A percentile compares a stretch with the other conserved stretches of the same genome.
These are phyloP conservation scores for Calocybe gambosa DNA, from an alignment of 1,284 basidiomycete genomes.

Conservation along the genomic window DNA sequence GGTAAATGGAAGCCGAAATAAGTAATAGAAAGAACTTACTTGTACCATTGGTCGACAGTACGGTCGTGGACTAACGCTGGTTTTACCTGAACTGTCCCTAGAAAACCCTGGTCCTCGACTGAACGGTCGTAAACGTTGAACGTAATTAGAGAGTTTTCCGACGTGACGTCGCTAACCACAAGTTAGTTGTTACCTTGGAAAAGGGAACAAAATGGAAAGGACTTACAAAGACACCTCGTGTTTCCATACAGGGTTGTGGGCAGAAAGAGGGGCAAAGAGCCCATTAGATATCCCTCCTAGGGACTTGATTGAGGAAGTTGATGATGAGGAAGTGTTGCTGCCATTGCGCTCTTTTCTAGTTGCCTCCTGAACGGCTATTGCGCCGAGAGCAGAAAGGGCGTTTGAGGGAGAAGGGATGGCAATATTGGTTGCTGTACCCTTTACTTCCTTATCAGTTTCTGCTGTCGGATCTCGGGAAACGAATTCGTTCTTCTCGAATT, in stretches of 20 bases:
- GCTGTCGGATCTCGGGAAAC: conserved; percentile 87
- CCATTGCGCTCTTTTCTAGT: conserved; percentile 28
- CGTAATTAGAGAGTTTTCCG: conserved; percentile 78
- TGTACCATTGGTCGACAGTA: conserved; percentile 97
- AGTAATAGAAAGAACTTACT: conserved; percentile 44
- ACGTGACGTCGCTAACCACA: conserved; percentile 83
- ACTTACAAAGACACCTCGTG: conserved; percentile 96
- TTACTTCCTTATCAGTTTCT: conserved; percentile 83
- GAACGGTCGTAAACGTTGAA: conserved; percentile 92
- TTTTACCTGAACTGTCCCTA: conserved; percentile 89
- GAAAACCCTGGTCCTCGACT: conserved; percentile 79
- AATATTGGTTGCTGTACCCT: conserved; percentile 65
- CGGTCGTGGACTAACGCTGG: conserved; percentile 87
- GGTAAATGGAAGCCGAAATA: conserved; percentile 8
- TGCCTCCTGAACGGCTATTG: conserved; percentile 41
- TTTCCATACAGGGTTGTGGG: conserved; percentile 97
- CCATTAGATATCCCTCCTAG: conserved; percentile 32
- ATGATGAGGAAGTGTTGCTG: conserved; percentile 33
- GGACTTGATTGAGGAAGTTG: conserved; percentile 25
- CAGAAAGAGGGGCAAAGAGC: conserved; percentile 59
- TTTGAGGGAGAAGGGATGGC: conserved; percentile 54
- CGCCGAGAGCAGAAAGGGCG: conserved; percentile 63
- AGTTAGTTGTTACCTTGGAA: conserved; percentile 13
- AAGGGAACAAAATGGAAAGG: conserved; percentile 8
- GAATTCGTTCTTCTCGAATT: conserved; percentile 99